These are phyloP conservation scores for Dioscorea cayenensis DNA, from an alignment of 116 monocot species.

Conservation along the genomic window DNA sequence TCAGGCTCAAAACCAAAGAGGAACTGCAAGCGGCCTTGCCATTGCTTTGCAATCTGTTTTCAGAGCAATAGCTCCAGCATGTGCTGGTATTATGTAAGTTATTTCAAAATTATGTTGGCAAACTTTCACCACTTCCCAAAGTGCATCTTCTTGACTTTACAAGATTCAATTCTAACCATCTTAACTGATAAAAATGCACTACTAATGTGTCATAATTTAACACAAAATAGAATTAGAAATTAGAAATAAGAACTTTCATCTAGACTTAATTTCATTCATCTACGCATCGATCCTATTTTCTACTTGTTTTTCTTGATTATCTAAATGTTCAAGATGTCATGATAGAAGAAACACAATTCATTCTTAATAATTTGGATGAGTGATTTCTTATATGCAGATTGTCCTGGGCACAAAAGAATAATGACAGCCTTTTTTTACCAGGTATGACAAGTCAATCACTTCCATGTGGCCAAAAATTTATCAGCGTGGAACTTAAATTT, in stretches of 20 bases:
- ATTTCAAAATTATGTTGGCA: not conserved
- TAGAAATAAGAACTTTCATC: not conserved
- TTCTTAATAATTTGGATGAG: not conserved
- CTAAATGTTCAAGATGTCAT: too few relatives aligned
- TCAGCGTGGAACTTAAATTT: too few relatives aligned
- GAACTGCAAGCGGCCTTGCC: conserved; percentile 56
- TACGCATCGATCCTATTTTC: too few relatives aligned
- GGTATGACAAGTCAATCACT: not conserved
- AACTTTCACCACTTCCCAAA: too few relatives aligned
- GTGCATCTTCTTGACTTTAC: too few relatives aligned
- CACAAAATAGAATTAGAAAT: not conserved
- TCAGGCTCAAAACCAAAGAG: conserved; percentile 51
- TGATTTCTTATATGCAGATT: conserved; percentile 6
- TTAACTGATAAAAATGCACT: too few relatives aligned
- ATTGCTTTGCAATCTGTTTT: conserved; percentile 39
- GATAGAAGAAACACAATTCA: not conserved
- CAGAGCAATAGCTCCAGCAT: conserved; percentile 58
- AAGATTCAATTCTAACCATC: too few relatives aligned
- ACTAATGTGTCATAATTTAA: too few relatives aligned
- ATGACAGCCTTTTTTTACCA: conserved; percentile 17
- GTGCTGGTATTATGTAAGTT: conserved; percentile 52
- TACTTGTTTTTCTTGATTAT: too few relatives aligned
- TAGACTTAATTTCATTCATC: too few relatives aligned
- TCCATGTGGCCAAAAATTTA: too few relatives aligned
- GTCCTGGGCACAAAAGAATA: conserved; percentile 28